A percentile compares a stretch with the other conserved stretches of the same genome.
phyloP scores from a whole-genome alignment of 495 filamentous ascomycete species.

The Aspergillus funiculosus region DNA sequence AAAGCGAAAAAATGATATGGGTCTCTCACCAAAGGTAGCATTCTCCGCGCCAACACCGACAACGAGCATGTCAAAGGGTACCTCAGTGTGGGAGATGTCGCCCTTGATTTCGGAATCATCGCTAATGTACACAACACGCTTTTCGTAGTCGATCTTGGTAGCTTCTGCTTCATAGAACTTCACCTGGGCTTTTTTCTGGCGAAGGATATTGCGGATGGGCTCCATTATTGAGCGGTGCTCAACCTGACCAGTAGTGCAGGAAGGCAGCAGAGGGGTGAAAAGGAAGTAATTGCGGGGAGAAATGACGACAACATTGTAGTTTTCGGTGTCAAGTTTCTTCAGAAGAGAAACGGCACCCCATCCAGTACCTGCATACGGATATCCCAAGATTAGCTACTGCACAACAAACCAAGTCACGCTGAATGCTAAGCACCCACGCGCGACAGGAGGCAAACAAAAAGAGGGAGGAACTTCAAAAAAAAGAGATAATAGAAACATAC shows the following conservation, averaged over 20 bases:
- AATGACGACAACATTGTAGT: slow-evolving; percentile 95
- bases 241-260: slow-evolving; percentile 93
- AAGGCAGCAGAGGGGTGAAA: slow-evolving; percentile 94
- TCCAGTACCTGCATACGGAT: slow-evolving; percentile 62
- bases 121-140: slow-evolving; percentile 78
- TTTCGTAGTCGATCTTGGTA: slow-evolving; percentile 90
- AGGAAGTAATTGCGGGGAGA: slow-evolving; percentile 99
- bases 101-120: slow-evolving; percentile 94
- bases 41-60: slow-evolving; percentile 97
- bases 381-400: slow-evolving; percentile 2
- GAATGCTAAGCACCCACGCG: not conserved
- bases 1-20: not conserved
- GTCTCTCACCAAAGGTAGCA: slow-evolving; percentile 78
- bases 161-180: slow-evolving; percentile 98
- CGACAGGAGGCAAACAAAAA: not conserved
- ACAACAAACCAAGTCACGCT: too few relatives aligned
- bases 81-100: slow-evolving; percentile 72
- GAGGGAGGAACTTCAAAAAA: not conserved
- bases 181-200: slow-evolving; percentile 84
- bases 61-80: slow-evolving; percentile 97
- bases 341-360: slow-evolving; percentile 96
- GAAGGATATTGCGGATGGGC: slow-evolving; percentile 88
- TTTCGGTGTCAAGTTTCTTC: slow-evolving; percentile 96
- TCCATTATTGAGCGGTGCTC: slow-evolving; percentile 99
- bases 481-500: slow-evolving; percentile 45